These are phyloP conservation scores for Filosporella fistucella DNA, from an alignment of 495 filamentous ascomycete genomes.

Conservation along the genomic window DNA sequence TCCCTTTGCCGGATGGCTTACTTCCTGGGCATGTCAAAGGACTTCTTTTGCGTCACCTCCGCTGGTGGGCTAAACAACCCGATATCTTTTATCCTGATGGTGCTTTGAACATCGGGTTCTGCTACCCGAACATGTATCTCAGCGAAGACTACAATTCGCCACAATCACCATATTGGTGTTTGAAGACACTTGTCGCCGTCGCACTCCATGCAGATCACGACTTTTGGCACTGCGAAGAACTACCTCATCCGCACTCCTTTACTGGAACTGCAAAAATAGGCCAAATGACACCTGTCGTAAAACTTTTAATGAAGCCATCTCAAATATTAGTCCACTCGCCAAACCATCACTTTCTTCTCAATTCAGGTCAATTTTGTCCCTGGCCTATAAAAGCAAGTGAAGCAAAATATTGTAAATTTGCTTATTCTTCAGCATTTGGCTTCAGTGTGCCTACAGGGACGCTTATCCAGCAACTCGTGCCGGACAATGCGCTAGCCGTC, in stretches of 20 bases:
- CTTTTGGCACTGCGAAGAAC: slow-evolving; percentile 51
- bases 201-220: slow-evolving; percentile 43
- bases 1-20: slow-evolving; percentile 60
- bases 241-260: slow-evolving; percentile 33
- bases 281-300: slow-evolving; percentile 27
- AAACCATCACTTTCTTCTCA: slow-evolving; percentile 52
- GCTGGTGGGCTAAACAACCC: slow-evolving; percentile 68
- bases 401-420: slow-evolving; percentile 61
- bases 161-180: slow-evolving; percentile 57
- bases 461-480: slow-evolving; percentile 50
- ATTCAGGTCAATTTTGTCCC: slow-evolving; percentile 51
- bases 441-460: slow-evolving; percentile 54
- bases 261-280: slow-evolving; percentile 11
- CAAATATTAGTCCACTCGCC: slow-evolving; percentile 37
- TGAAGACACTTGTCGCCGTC: slow-evolving; percentile 50
- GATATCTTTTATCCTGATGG: slow-evolving; percentile 69
- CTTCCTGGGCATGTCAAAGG: slow-evolving; percentile 80
- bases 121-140: slow-evolving; percentile 72
- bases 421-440: slow-evolving; percentile 55
- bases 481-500: slow-evolving; percentile 52
- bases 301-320: slow-evolving; percentile 40
- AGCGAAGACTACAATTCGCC: slow-evolving; percentile 62
- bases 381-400: slow-evolving; percentile 55
- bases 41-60: slow-evolving; percentile 67
- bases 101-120: slow-evolving; percentile 71